Evolutionary conservation across 2,329 filamentous ascomycete genomes (phyloP).

Genomic region (Westerdykella ornata): DNA sequence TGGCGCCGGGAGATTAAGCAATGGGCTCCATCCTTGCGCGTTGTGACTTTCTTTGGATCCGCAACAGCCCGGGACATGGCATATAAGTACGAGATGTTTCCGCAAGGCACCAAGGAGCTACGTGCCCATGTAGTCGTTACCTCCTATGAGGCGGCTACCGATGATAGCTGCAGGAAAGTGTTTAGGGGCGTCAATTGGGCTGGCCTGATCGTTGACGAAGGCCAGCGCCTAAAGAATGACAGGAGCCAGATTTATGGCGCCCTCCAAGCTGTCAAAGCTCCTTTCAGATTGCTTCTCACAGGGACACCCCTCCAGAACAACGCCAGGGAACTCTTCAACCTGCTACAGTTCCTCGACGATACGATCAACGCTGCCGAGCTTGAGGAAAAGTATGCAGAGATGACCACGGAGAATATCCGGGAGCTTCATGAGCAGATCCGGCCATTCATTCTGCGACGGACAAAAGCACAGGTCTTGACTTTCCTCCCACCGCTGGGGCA

Average conservation of each 20-base stretch:
- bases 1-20: conserved; percentile 95
- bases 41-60: conserved; percentile 88
- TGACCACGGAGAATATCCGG: conserved; percentile 75
- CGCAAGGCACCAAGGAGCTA: conserved; percentile 57
- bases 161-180: conserved; percentile 58
- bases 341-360: conserved; percentile 88
- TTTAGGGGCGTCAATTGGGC: conserved; percentile 74
- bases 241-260: conserved; percentile 73
- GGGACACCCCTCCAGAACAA: conserved; percentile 93
- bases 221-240: conserved; percentile 92
- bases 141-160: conserved; percentile 83
- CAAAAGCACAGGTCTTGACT: conserved; percentile 82
- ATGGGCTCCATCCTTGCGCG: conserved; percentile 78
- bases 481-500: conserved; percentile 91
- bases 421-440: conserved; percentile 78
- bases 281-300: conserved; percentile 80
- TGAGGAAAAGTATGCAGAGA: conserved; percentile 67
- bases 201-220: conserved; percentile 87
- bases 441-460: conserved; percentile 64
- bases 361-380: conserved; percentile 62
- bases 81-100: conserved; percentile 79
- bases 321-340: conserved; percentile 86
- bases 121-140: conserved; percentile 89
- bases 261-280: conserved; percentile 65
- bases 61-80: conserved; percentile 67